Evolutionary conservation across 2,329 filamentous ascomycete species (phyloP).

Genomic region (Colletotrichum sp.): DNA sequence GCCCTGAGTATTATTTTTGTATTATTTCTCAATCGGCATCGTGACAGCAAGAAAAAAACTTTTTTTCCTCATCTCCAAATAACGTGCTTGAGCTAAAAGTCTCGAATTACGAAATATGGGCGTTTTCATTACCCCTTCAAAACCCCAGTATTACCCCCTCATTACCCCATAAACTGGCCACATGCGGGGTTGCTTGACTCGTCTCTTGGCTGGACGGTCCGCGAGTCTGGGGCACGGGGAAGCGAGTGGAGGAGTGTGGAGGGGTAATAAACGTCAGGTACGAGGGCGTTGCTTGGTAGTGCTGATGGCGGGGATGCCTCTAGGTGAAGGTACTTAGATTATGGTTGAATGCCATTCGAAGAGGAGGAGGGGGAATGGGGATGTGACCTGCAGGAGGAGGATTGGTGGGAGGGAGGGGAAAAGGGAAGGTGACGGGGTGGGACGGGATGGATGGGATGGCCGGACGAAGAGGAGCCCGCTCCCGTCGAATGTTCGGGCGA

Average conservation of each 20-base stretch:
- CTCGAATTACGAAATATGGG: slow-evolving; percentile 19
- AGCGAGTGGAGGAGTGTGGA: background rate
- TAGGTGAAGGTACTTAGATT: background rate
- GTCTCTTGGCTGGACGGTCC: slow-evolving; percentile 10
- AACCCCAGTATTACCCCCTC: slow-evolving; percentile 21
- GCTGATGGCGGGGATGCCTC: background rate
- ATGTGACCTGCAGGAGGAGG: background rate
- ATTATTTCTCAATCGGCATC: background rate
- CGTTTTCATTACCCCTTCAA: slow-evolving; percentile 21
- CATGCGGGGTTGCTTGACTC: slow-evolving; percentile 20
- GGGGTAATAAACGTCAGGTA: background rate
- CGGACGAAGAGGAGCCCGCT: background rate
- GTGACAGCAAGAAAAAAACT: background rate
- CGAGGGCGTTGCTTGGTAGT: background rate
- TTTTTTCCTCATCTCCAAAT: background rate
- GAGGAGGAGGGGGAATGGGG: background rate
- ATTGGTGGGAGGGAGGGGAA: background rate
- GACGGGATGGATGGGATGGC: background rate
- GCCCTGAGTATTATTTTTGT: background rate
- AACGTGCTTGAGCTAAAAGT: slow-evolving; percentile 16
- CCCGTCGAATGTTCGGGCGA: background rate
- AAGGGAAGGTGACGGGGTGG: background rate
- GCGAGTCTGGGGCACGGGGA: slow-evolving; percentile 14
- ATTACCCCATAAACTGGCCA: slow-evolving; percentile 21
- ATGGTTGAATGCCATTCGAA: background rate